Base-by-base conservation (phyloP, 116 monocot genomes). In the Trichopus zeylanicus region DNA sequence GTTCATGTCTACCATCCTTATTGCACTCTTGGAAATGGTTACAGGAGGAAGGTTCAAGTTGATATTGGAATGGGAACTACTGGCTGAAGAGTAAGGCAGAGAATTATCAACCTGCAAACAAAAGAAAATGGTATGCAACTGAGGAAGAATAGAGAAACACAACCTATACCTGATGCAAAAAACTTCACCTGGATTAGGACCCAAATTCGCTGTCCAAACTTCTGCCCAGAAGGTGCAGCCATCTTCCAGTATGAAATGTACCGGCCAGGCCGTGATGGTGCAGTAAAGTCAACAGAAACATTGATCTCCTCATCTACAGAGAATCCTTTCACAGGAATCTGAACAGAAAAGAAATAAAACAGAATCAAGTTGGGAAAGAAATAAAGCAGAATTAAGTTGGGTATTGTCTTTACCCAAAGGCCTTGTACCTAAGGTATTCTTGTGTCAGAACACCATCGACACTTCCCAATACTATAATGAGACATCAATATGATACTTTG, bases 191-290 rank as follows among this genome's bases (percentile, higher is more conserved):
- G 83, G 55, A 95, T 83, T 42, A 78, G 74, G 29, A 86, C 81
- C 94, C 94, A 95, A 67, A 95, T 84, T 55, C 76, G 72, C 19
- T 95, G 83, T 20, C 94, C 94, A 74, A 95, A 95, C 61, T 78
- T 81, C 30, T 86, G 86, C 13, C 89, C 86, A 61, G 63, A 65
- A 61, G 86, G 86, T 48, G 86, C 62, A 49, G 67, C 75, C 70
- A 95, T 62, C 48, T 76, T 83, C 94, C 94, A 95, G 48, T 86
- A 89, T 26, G 94, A 95, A 27, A 77, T 58, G 51, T 84, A 95
- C 33, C 84, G 70, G 18, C 94, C 94, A 52, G 71, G 74, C 33
- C 60, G 65, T 31, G 74, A 59, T 32, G 94, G 94, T 53, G 94
- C 80, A 11, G 56, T 62, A 49, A 80, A 86, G 71, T 89, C 83